Evolutionary conservation across 257 asterid species (phyloP), one percentile per base, ranked within the genome.

Genomic region (Petunia axillaris): DNA sequence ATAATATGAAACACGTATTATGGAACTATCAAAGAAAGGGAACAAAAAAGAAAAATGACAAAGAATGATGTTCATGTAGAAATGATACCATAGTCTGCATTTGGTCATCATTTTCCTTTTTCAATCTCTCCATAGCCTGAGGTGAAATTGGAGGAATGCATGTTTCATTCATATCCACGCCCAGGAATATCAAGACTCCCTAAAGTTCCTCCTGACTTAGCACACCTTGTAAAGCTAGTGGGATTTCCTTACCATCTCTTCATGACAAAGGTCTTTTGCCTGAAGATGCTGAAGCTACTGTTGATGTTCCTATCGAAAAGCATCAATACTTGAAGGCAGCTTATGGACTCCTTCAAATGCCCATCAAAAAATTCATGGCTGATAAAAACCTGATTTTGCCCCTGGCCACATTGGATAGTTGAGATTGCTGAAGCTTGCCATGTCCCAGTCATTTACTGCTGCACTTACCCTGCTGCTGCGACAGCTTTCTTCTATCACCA

Each of bases 81-180:
- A 52, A n/a, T 84, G 85, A 71, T 84, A 13, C 89, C 87, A 25
- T 85, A 86, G 86, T 59, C 53, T 15, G 87, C 84, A 38, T 86
- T 86, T 59, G 89, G 81, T 36, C 87, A 85, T 35, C 37, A 85
- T 35, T 79, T 81, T 70, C 87, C 90, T 81, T 78, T 58, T 55
- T 78, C 16, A 85, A 83, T 41, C 82, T 87, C 74, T 71, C 87
- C 37, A 76, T 83, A 11, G 87, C 88, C 73, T 79, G 85, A 4
- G 90, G 87, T 82, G 81, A 41, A 37, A 52, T 25, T 3, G 82
- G 84, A 36, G 83, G 2, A 13, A 13, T 85, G 2, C 88, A 76
- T 62, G 84, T 77, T 11, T 60, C 46, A 64, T 50, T 79, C 84
- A n/a, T 80, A 82, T 64, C 87, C 81, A n/a, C 59, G 2, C 59